Conservation (phyloP, 176 grass and related monocot species). For the Rhynchospora breviuscula region DNA sequence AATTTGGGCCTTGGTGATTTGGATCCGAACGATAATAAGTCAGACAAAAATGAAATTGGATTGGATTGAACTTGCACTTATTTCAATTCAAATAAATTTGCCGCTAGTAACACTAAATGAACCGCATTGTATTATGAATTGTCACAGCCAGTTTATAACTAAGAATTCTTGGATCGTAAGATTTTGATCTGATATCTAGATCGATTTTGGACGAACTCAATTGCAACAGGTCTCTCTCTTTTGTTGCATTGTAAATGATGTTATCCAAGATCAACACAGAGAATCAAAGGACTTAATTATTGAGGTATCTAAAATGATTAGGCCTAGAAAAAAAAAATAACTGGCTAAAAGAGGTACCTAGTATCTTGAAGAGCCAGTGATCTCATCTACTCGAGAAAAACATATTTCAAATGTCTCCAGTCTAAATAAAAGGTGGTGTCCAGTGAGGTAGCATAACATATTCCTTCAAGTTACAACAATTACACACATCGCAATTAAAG, state of each 20-base stretch:
- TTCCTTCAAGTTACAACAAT: background rate
- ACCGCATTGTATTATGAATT: background rate
- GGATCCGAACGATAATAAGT: background rate
- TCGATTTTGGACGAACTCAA: background rate
- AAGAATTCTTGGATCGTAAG: background rate
- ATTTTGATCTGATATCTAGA: background rate
- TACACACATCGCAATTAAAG: no score
- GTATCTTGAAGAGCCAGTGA: constrained; percentile 17
- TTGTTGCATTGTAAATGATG: background rate
- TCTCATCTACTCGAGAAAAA: background rate
- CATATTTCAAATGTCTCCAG: background rate
- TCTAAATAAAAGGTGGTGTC: background rate
- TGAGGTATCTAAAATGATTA: constrained; percentile 21
- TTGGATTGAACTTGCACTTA: background rate
- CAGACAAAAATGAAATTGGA: background rate
- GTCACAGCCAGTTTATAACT: background rate
- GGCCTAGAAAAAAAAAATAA: constrained; percentile 9
- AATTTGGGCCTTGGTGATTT: background rate
- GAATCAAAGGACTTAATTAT: constrained; percentile 11
- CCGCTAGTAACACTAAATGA: background rate
- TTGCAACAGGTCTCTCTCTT: background rate
- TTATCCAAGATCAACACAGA: background rate
- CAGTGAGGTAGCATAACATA: background rate
- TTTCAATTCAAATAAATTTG: background rate
- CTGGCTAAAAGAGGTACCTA: constrained; percentile 8